Evolutionary conservation across 2,329 filamentous ascomycete genomes (phyloP).

Genomic region (Ophiostoma quercus): DNA sequence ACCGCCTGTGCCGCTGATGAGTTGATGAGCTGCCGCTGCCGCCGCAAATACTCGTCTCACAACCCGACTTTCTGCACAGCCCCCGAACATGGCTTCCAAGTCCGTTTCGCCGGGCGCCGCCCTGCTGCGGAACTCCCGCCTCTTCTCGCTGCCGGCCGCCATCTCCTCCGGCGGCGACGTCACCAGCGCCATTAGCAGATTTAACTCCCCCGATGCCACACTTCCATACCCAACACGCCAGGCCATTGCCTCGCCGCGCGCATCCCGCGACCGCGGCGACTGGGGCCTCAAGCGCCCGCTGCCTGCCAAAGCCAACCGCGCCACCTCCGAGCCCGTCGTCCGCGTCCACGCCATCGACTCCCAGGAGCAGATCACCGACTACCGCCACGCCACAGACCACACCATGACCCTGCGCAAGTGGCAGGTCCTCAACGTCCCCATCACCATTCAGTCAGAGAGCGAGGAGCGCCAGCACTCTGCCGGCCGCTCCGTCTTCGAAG

Average conservation of each 20-base stretch:
- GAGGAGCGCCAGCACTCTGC: constrained; percentile 29
- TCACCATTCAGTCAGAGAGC: constrained; percentile 37
- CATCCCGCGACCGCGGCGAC: constrained; percentile 71
- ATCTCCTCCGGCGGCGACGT: constrained; percentile 58
- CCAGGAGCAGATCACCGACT: constrained; percentile 84
- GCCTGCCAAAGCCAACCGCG: constrained; percentile 67
- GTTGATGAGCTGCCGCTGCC: background rate
- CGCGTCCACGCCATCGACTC: constrained; percentile 76
- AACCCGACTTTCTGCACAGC: background rate
- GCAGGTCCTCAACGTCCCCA: constrained; percentile 70
- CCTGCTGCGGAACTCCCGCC: constrained; percentile 77
- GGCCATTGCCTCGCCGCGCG: constrained; percentile 69
- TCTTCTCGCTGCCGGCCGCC: constrained; percentile 80
- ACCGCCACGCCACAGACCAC: constrained; percentile 75
- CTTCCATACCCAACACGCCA: constrained; percentile 74
- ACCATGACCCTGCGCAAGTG: constrained; percentile 77
- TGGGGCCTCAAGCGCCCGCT: constrained; percentile 89
- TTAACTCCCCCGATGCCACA: constrained; percentile 63
- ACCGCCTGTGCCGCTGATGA: constrained; percentile 5
- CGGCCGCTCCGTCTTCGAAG: constrained; percentile 55
- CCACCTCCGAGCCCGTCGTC: constrained; percentile 67
- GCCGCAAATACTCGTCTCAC: background rate
- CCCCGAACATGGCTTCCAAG: constrained; percentile 31
- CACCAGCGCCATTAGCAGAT: constrained; percentile 43
- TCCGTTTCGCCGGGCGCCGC: constrained; percentile 56